Evolutionary conservation across 495 filamentous ascomycete genomes (phyloP).

Genomic region (Xylaria longipes): DNA sequence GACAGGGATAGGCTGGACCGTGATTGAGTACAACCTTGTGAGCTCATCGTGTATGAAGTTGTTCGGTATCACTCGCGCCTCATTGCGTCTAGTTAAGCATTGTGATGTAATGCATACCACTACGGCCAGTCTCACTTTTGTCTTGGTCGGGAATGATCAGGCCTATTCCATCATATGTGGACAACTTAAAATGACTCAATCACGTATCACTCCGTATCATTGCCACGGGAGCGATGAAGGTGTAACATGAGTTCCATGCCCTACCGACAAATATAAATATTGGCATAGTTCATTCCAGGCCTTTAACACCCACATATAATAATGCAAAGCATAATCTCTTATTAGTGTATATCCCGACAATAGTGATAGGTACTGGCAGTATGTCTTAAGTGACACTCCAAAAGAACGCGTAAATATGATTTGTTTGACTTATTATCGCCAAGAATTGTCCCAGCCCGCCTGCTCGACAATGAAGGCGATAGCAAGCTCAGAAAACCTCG

Average conservation of each 20-base stretch:
- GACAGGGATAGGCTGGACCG: not conserved
- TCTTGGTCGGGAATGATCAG: not conserved
- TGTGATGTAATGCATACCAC: conserved; percentile 14
- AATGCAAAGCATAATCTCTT: not conserved
- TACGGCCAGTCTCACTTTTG: not conserved
- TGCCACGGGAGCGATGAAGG: too few relatives aligned
- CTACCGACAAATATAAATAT: not conserved
- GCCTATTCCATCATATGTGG: not conserved
- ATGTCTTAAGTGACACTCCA: not conserved
- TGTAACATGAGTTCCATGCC: too few relatives aligned
- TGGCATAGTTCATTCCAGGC: not conserved
- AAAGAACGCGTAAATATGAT: not conserved
- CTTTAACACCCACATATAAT: not conserved
- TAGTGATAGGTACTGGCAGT: not conserved
- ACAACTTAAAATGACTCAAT: not conserved
- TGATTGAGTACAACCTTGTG: not conserved
- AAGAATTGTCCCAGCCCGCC: conserved; percentile 33
- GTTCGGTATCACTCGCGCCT: too few relatives aligned
- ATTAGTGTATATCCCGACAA: not conserved
- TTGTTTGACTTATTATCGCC: conserved; percentile 10
- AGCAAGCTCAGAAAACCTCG: conserved; percentile 27
- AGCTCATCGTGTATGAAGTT: not conserved
- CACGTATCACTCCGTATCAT: too few relatives aligned
- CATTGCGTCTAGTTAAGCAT: not conserved
- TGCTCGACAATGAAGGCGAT: conserved; percentile 36